Base-by-base conservation (phyloP, 208 protist species). In the Wallacemonas sp. region DNA sequence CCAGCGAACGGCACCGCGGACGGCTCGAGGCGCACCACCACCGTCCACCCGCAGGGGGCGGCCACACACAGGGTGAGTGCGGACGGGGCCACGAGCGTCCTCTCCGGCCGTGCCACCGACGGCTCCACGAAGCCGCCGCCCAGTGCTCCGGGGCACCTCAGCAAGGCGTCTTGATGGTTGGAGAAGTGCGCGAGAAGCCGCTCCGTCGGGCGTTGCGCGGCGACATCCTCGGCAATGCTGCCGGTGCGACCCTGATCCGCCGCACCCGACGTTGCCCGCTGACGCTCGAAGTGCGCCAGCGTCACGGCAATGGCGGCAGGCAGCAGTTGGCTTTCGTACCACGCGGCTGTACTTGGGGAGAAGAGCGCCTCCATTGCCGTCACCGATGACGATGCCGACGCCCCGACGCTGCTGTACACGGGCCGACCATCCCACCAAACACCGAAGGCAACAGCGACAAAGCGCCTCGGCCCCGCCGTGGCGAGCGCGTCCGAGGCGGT, bases 1-100 rank as follows among this genome's bases (percentile, higher is more conserved):
- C 85, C 85, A 24, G 74, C 63, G 61, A 81, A 92, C 19, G 68
- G 76, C 44, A 64, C 71, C 9, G 70, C 59, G 53, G 70, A 75
- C 8, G 70, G 63, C 45, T 78, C 72, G 24, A 87, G 68, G 17
- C 68, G 59, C 33, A 87, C 38, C 41, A 72, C 65, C 21, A 92
- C 64, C 13, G 73, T 78, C 85, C 85, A 92, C 1, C 82, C 85
- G 3, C 48, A 45, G 8, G 13, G 24, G 4, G 24, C 50, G 9
- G 69, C 68, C 57, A 85, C 64, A 45, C 73, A 69, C 34, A 83
- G 38, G 5, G 68, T 68, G 22, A 88, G 45, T 6, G 22, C 48
- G n/a, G 62, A 44, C 3, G 63, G 36, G 8, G 70, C 41, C 36
- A 21, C 1, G 17, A 57, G 33, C 24, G 6, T 3, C 2, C 21